Evolutionary conservation across 352 stramenopile species (phyloP).

Genomic region (Aphanomyces euteiches): DNA sequence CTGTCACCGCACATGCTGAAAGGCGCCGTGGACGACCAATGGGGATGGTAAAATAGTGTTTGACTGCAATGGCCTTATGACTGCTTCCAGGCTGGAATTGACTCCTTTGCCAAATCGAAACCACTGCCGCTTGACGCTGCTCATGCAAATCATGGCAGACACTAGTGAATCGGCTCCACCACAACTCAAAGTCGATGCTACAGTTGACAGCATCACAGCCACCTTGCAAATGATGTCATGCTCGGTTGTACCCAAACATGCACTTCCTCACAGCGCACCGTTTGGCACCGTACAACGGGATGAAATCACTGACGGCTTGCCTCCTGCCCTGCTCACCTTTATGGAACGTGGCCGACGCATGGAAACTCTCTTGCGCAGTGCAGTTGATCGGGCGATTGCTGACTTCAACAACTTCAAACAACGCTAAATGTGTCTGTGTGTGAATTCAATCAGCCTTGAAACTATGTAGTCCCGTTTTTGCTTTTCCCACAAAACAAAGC

Average conservation of each 20-base stretch:
- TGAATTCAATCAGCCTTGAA: too few relatives aligned
- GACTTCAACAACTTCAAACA: neutral
- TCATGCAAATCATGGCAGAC: slow-evolving; percentile 15
- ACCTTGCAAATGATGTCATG: neutral
- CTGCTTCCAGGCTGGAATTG: neutral
- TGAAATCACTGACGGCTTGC: slow-evolving; percentile 1
- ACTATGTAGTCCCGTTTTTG: too few relatives aligned
- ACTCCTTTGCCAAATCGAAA: neutral
- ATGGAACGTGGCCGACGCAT: slow-evolving; percentile 26
- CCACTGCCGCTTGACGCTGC: slow-evolving; percentile 9
- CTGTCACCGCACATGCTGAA: slow-evolving; percentile 21
- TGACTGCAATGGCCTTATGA: neutral
- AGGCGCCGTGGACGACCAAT: slow-evolving; percentile 21
- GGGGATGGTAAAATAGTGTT: slow-evolving; percentile 5
- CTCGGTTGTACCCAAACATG: neutral
- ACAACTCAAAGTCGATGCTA: neutral
- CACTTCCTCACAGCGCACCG: neutral
- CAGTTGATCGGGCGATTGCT: slow-evolving; percentile 2
- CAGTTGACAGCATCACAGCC: slow-evolving; percentile 6
- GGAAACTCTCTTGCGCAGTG: slow-evolving; percentile 8
- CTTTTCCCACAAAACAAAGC: too few relatives aligned
- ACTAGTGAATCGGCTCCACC: neutral
- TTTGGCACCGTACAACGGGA: neutral
- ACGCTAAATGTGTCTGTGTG: too few relatives aligned
- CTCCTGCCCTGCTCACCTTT: slow-evolving; percentile 6